Base-by-base conservation (phyloP, 768 basidiomycete genomes). In the Termitomyces sp. region DNA sequence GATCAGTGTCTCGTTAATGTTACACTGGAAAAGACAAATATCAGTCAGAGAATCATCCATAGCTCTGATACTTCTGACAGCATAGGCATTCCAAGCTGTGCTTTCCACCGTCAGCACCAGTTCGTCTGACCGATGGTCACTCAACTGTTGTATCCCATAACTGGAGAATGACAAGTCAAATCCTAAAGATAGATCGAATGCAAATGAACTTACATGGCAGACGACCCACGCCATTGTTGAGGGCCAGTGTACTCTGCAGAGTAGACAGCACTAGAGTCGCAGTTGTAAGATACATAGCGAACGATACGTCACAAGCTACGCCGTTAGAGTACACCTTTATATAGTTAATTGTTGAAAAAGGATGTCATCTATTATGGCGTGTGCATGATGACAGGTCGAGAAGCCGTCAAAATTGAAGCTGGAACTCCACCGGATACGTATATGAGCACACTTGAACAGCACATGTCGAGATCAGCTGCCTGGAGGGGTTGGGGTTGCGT, bases 51-150 rank as follows among this genome's bases (percentile, higher is more conserved):
- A 55, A 35, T 20, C 30, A 35, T 12, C 49, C 26, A 41, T n/a
- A 14, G 10, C 18, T 38, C 18, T 13, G 2, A 23, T 2, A 8
- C 12, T 14, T 68, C 75, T 52, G 57, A 86, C 85, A 65, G 85
- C 79, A 68, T 83, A 87, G 9, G 84, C 86, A 68, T 88, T 88
- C 86, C 86, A 88, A 10, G 86, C 86, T 88, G 41, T 23, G 2
- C 14, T 26, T 30, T 5, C 16, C 12, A 48, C 41, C 2, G 43
- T 51, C 20, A 52, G 50, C 35, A 35, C 18, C 23, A 20, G 30
- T 55, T 36, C 2, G 18, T 7, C 20, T 63, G 62, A 56, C n/a
- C 1, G 32, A 38, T 16, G 9, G n/a, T 16, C 26, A 62, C 83
- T 68, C 55, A 86, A 53, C 85, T 87, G 63, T 87, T 87, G 63